Evolutionary conservation across 2,329 filamentous ascomycete genomes (phyloP).

Genomic region (Epichloe gansuensis): DNA sequence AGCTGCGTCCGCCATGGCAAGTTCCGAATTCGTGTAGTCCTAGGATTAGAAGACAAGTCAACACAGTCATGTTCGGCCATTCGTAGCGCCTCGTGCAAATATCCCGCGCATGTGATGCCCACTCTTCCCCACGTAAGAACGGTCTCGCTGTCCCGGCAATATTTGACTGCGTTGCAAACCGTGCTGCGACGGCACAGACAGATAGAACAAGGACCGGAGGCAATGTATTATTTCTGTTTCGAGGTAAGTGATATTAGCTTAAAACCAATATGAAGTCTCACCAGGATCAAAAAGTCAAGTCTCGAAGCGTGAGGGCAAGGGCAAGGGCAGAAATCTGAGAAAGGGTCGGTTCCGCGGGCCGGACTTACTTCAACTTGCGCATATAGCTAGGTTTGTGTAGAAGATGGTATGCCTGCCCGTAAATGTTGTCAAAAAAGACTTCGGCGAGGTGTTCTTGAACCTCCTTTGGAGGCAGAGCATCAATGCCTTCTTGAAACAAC

Average conservation of each 20-base stretch:
- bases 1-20: conserved; percentile 88
- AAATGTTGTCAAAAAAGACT: conserved; percentile 90
- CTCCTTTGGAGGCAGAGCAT: conserved; percentile 71
- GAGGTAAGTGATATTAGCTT: conserved; percentile 6
- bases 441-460: conserved; percentile 89
- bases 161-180: conserved; percentile 82
- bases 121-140: conserved; percentile 81
- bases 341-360: not conserved
- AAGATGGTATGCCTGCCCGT: conserved; percentile 88
- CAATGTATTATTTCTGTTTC: conserved; percentile 37
- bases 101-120: conserved; percentile 75
- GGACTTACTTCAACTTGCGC: conserved; percentile 58
- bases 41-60: conserved; percentile 79
- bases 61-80: conserved; percentile 87
- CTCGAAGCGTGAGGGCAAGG: too few species aligned
- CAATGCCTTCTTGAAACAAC: conserved; percentile 67
- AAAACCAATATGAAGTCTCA: not conserved
- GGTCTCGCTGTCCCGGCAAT: conserved; percentile 57
- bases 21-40: conserved; percentile 94
- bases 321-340: not conserved
- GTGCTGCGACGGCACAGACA: conserved; percentile 87
- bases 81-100: conserved; percentile 84
- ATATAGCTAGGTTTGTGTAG: conserved; percentile 97
- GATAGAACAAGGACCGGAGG: conserved; percentile 88
- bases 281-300: not conserved